These are phyloP conservation scores for Saturnispora quitensis DNA, from an alignment of 805 yeast species.

Conservation along the genomic window DNA sequence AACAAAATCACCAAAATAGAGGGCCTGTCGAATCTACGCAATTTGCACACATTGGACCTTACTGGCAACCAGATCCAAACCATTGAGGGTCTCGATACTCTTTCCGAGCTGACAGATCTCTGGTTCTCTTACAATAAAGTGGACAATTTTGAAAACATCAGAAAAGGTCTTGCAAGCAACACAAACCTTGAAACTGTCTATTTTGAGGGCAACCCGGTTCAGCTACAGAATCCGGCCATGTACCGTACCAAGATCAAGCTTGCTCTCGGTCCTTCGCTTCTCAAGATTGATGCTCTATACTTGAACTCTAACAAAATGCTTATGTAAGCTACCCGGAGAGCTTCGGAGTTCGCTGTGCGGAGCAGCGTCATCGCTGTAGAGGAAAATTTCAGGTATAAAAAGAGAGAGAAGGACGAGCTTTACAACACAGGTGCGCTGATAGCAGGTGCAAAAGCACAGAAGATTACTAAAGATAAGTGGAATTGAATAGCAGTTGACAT, in stretches of 20 bases:
- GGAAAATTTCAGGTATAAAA: background rate
- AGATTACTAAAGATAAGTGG: background rate
- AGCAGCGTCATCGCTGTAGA: background rate
- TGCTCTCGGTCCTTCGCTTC: slow-evolving; percentile 58
- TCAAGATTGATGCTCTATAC: slow-evolving; percentile 89
- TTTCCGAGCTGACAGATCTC: slow-evolving; percentile 70
- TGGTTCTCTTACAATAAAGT: slow-evolving; percentile 86
- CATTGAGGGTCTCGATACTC: slow-evolving; percentile 56
- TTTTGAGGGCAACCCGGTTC: slow-evolving; percentile 89
- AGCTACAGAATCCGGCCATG: slow-evolving; percentile 59
- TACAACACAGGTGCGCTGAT: background rate
- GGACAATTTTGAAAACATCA: slow-evolving; percentile 59
- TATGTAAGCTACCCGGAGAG: background rate
- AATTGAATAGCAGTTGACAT: background rate
- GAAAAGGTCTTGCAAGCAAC: slow-evolving; percentile 51
- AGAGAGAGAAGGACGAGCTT: background rate
- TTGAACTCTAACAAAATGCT: slow-evolving; percentile 11
- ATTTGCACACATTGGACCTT: slow-evolving; percentile 68
- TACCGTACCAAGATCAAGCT: slow-evolving; percentile 78
- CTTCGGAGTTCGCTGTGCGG: background rate
- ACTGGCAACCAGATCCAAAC: slow-evolving; percentile 62
- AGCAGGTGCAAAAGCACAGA: background rate
- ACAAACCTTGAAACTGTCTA: slow-evolving; percentile 77
- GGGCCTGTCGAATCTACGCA: slow-evolving; percentile 61
- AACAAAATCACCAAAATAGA: slow-evolving; percentile 70